Base-by-base conservation (phyloP, 2,329 filamentous ascomycete genomes). In the Phialophora verrucosa region DNA sequence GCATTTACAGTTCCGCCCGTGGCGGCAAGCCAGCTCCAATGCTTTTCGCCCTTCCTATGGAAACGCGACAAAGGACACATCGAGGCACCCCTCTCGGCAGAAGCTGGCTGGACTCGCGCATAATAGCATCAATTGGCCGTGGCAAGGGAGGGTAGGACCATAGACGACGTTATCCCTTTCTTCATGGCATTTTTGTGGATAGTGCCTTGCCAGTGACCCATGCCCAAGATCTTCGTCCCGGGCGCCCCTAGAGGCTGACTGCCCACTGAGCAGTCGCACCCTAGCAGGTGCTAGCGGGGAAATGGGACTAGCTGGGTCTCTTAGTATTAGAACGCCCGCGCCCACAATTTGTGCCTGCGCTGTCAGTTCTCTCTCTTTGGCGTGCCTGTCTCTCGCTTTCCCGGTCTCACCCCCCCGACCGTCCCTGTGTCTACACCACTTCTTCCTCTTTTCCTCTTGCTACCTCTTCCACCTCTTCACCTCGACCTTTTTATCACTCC, bases 341-440 rank as follows among this genome's bases (percentile, higher is more conserved):
- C 59, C 59, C 56, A 58, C 38, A 57, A 47, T 29, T 38, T 38
- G 35, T 55, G 44, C 55, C 50, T 56, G 59, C 32, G 47, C 49
- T 47, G 38, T 42, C 53, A 54, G 29, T 55, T 44, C 64, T 65
- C 60, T 63, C 47, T 53, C 53, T 54, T 54, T 62, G 54, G 53
- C 63, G 68, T 62, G 59, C 64, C 64, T 59, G 59, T 63, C 68
- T 57, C 63, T 67, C 66, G 51, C 53, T 56, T 44, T 62, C 32
- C 59, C 60, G 64, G 64, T 67, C 59, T 63, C 56, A 64, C 59
- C 63, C 55, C 56, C 56, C 59, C 44, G 31, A 56, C 64, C 51
- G 47, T 58, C 38, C 44, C 47, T 61, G 47, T 62, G 53, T 61
- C 54, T 69, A 59, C 68, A 47, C 59, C 29, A 44, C 50, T 59